Base-by-base conservation (phyloP, 805 yeast species). In the Tetrapisispora arboricola region DNA sequence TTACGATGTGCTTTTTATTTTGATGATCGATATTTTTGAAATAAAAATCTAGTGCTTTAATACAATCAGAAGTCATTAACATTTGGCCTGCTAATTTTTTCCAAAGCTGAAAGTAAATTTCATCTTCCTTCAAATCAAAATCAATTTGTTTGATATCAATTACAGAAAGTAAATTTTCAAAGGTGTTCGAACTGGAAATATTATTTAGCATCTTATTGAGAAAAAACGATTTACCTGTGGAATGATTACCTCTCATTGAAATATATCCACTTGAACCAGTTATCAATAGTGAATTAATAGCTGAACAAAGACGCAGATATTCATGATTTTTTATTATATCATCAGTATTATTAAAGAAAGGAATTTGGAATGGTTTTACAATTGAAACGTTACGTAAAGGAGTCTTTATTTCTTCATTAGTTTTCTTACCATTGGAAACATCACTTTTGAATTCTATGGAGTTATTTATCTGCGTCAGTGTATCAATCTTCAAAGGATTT, bases 81-180 rank as follows among this genome's bases (percentile, higher is more conserved):
- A n/a, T n/a, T n/a, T n/a, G n/a, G n/a, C 79, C 80, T 19, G 78
- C 70, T 1, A 90, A 66, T 47, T 78, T 79, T 44, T 78, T 76
- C 94, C 95, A 90, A 17, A 92, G 61, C 20, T 71, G 61, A 50
- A 84, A 94, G 59, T 90, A 92, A 21, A 21, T 6, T 2, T 32
- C 19, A 6, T 32, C 22, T 4, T 12, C 17, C 19, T 32, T 8
- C 10, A 6, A 18, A 20, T 8, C 17, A n/a, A 8, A 21, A 13
- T 32, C 36, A n/a, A 4, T 15, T 20, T 5, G 18, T 7, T 22
- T 3, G 15, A 32, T 7, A 13, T 32, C n/a, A n/a, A 22, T 26
- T 3, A 32, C 24, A 4, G 15, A 9, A 21, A 32, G 15, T 21
- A 32, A 15, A n/a, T 21, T 13, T n/a, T 32, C 21, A 32, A n/a